phyloP scores from a whole-genome alignment of 2,329 filamentous ascomycete genomes.

The Malbranchea zuffiana region DNA sequence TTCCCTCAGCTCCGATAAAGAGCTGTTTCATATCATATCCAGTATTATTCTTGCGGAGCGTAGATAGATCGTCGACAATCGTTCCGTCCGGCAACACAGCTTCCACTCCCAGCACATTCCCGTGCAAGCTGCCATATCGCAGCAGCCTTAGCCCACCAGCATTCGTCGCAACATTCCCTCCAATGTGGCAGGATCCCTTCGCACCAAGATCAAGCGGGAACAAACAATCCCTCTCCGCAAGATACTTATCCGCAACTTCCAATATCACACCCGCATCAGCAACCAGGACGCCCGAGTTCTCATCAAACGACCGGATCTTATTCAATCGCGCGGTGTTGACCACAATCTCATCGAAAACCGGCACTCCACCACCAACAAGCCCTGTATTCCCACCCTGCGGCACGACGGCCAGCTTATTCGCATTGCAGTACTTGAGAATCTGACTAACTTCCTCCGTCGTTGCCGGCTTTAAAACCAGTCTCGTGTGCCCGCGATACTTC shows the following conservation, averaged over 20 bases:
- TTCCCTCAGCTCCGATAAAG: conserved; percentile 92
- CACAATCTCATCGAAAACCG: conserved; percentile 97
- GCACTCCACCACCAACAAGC: conserved; percentile 86
- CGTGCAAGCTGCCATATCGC: conserved; percentile 88
- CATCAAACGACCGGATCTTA: conserved; percentile 79
- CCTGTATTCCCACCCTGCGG: conserved; percentile 97
- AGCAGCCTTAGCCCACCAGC: conserved; percentile 83
- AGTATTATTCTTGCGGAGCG: conserved; percentile 94
- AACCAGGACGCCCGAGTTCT: conserved; percentile 80
- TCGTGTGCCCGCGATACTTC: conserved; percentile 87
- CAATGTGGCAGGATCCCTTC: conserved; percentile 93
- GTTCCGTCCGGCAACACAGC: conserved; percentile 90
- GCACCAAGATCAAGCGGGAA: conserved; percentile 96
- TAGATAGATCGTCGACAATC: conserved; percentile 77
- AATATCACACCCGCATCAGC: conserved; percentile 85
- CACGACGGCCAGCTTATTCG: conserved; percentile 81
- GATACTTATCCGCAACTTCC: conserved; percentile 74
- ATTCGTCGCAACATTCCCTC: conserved; percentile 92
- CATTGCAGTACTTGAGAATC: conserved; percentile 89
- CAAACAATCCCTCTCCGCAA: conserved; percentile 73
- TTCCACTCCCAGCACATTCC: conserved; percentile 83
- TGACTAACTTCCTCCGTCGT: conserved; percentile 81
- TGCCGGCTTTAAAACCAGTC: conserved; percentile 74
- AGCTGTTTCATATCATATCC: conserved; percentile 95
- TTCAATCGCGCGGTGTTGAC: conserved; percentile 87